Conservation (phyloP, 2,329 filamentous ascomycete genomes). For the Botrytis fabae region DNA sequence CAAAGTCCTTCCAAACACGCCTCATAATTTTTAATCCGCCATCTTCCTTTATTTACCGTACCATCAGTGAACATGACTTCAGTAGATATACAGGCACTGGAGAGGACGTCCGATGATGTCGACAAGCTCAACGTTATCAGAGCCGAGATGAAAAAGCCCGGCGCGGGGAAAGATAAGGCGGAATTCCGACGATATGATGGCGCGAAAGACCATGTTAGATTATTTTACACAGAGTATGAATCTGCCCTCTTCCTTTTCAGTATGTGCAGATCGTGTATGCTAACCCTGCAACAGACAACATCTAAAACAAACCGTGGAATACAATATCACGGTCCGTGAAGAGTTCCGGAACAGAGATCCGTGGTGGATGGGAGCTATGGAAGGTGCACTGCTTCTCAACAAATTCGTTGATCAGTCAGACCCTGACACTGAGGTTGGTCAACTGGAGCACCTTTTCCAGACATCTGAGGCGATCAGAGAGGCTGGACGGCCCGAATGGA, state of each 20-base stretch:
- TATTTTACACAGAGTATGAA: slow-evolving; percentile 69
- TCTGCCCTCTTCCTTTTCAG: neutral
- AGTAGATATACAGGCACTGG: slow-evolving; percentile 42
- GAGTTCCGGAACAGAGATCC: slow-evolving; percentile 66
- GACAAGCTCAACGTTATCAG: slow-evolving; percentile 58
- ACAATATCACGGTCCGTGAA: slow-evolving; percentile 79
- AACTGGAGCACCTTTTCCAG: slow-evolving; percentile 89
- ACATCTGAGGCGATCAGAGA: slow-evolving; percentile 85
- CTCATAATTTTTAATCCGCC: neutral
- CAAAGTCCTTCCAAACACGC: neutral
- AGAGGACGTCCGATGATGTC: slow-evolving; percentile 49
- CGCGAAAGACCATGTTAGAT: slow-evolving; percentile 80
- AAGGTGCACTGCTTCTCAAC: slow-evolving; percentile 91
- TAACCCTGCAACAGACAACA: slow-evolving; percentile 48
- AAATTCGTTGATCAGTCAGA: slow-evolving; percentile 88
- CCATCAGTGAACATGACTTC: neutral
- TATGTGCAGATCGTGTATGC: neutral
- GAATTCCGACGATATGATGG: slow-evolving; percentile 81
- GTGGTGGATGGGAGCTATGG: slow-evolving; percentile 77
- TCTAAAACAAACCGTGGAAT: slow-evolving; percentile 73
- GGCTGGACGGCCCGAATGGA: slow-evolving; percentile 80
- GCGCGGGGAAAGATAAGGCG: slow-evolving; percentile 74
- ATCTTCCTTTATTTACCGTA: neutral
- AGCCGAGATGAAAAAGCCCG: slow-evolving; percentile 54
- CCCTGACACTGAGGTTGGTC: slow-evolving; percentile 81